Evolutionary conservation across 1,284 basidiomycete genomes (phyloP).

Genomic region (Apiotrichum laibachii): DNA sequence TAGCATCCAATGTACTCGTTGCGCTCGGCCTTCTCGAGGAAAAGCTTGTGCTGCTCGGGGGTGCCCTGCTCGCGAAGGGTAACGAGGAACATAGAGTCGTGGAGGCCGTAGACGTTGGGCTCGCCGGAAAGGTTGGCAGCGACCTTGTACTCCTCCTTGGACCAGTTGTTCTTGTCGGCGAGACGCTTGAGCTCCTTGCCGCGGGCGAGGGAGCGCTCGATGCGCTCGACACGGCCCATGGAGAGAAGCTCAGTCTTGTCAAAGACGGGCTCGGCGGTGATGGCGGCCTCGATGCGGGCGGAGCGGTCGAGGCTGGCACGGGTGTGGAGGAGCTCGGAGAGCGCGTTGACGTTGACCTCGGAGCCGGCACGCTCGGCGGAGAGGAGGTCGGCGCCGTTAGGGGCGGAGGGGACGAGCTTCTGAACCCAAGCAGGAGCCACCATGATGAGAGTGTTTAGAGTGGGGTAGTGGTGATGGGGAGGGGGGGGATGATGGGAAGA

Average conservation of each 20-base stretch:
- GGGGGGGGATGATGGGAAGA: neutral
- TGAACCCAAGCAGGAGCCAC: constrained; percentile 27
- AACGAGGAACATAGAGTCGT: constrained; percentile 22
- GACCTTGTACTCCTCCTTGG: constrained; percentile 16
- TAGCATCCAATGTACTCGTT: constrained; percentile 56
- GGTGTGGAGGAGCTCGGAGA: constrained; percentile 20
- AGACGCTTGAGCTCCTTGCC: constrained; percentile 24
- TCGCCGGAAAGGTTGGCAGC: constrained; percentile 17
- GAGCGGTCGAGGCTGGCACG: constrained; percentile 8
- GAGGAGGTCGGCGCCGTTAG: constrained; percentile 19
- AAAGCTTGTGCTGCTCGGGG: constrained; percentile 24
- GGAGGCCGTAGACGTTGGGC: constrained; percentile 21
- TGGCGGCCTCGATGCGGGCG: constrained; percentile 3
- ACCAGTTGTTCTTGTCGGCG: constrained; percentile 15
- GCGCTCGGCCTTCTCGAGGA: constrained; percentile 20
- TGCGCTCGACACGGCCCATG: constrained; percentile 23
- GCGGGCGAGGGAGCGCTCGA: constrained; percentile 23
- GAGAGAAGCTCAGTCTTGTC: constrained; percentile 25
- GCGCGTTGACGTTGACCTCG: constrained; percentile 8
- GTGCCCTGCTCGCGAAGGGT: constrained; percentile 22
- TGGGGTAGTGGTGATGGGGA: neutral
- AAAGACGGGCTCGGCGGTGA: constrained; percentile 16
- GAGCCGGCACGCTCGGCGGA: constrained; percentile 19
- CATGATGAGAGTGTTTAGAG: constrained; percentile 3
- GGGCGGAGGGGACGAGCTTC: constrained; percentile 23